Conservation (phyloP, 805 yeast genomes). For the Lipomyces chichibuensis region DNA sequence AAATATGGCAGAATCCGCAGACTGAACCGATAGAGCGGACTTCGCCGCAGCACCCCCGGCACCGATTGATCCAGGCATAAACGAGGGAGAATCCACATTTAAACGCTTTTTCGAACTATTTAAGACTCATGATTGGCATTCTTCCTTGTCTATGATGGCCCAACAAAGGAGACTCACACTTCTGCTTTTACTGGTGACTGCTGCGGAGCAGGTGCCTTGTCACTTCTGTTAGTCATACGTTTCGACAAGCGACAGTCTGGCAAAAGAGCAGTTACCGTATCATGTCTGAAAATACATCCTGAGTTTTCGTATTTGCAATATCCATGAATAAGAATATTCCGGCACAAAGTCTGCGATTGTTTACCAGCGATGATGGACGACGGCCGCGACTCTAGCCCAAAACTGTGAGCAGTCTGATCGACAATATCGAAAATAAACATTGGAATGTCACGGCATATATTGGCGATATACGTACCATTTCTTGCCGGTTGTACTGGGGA, state of each 20-base stretch:
- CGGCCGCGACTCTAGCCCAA: conserved; percentile 23
- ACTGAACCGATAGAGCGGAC: conserved; percentile 15
- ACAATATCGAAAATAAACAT: not conserved
- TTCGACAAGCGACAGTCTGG: not conserved
- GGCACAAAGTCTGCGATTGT: conserved; percentile 61
- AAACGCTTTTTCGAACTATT: conserved; percentile 49
- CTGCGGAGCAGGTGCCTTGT: conserved; percentile 8
- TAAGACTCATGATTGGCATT: not conserved
- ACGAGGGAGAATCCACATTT: conserved; percentile 60
- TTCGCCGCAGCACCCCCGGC: conserved; percentile 13
- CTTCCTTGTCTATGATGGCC: not conserved
- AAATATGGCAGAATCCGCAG: conserved; percentile 40
- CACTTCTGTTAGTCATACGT: not conserved
- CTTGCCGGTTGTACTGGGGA: not conserved
- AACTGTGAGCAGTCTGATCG: not conserved
- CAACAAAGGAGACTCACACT: conserved; percentile 10
- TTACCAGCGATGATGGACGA: conserved; percentile 30
- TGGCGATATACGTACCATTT: not conserved
- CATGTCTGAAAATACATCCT: conserved; percentile 83
- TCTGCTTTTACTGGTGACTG: conserved; percentile 18
- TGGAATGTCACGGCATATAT: not conserved
- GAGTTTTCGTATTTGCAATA: conserved; percentile 84
- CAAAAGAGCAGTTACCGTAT: conserved; percentile 41
- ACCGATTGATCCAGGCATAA: conserved; percentile 49
- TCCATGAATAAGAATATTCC: conserved; percentile 83